Evolutionary conservation across 1,139 yeast species (phyloP).

Genomic region (Dujonia santamariae): DNA sequence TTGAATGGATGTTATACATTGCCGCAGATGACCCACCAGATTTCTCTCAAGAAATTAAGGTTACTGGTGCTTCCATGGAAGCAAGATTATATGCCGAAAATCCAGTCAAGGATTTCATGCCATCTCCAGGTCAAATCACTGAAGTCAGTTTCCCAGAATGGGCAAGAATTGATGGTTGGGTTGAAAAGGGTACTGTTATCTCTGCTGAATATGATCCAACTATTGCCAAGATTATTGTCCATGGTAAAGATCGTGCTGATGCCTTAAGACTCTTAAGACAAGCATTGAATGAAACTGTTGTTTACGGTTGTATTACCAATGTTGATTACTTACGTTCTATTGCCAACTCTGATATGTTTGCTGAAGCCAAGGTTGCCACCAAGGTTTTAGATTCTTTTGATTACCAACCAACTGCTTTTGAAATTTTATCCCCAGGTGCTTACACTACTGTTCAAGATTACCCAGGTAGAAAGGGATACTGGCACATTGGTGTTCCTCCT

Average conservation of each 20-base stretch:
- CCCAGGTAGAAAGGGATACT: constrained; percentile 87
- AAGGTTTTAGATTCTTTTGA: constrained; percentile 81
- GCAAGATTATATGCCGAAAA: constrained; percentile 96
- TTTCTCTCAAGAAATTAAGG: constrained; percentile 53
- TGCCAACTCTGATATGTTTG: constrained; percentile 81
- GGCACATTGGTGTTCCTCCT: constrained; percentile 96
- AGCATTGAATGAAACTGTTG: constrained; percentile 83
- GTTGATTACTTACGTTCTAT: constrained; percentile 85
- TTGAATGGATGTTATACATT: constrained; percentile 92
- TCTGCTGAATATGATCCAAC: constrained; percentile 97
- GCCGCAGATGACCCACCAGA: constrained; percentile 90
- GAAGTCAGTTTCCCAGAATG: constrained; percentile 81
- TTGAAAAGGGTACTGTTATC: constrained; percentile 80
- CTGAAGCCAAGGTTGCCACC: constrained; percentile 78
- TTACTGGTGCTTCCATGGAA: constrained; percentile 91
- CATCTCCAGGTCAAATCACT: constrained; percentile 92
- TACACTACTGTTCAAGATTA: constrained; percentile 94
- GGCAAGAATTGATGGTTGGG: constrained; percentile 97
- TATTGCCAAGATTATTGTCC: constrained; percentile 91
- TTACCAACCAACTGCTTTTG: constrained; percentile 81
- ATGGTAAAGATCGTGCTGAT: constrained; percentile 83
- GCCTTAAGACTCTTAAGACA: constrained; percentile 72
- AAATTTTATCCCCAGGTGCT: constrained; percentile 83
- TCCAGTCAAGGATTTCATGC: constrained; percentile 91
- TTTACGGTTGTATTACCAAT: constrained; percentile 86